phyloP scores from a whole-genome alignment of 164 flowering plant genomes.

The Platanus orientalis region DNA sequence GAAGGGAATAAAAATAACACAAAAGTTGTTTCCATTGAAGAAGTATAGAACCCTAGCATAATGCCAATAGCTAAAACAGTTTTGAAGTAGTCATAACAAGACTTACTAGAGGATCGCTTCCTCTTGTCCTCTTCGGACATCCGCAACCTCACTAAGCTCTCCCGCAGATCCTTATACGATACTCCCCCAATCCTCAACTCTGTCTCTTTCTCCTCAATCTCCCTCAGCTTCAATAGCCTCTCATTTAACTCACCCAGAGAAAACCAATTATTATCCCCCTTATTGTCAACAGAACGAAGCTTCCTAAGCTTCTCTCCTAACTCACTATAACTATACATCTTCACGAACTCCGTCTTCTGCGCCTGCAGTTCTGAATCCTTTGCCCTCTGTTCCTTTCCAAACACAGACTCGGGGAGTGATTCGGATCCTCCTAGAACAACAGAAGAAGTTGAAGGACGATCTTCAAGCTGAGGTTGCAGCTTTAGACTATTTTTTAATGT shows the following conservation, averaged over 20 bases:
- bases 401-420: slow-evolving; percentile 21
- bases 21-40: not conserved
- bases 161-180: slow-evolving; percentile 31
- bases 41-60: not conserved
- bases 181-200: slow-evolving; percentile 21
- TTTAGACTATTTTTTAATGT: slow-evolving; percentile 26
- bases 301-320: slow-evolving; percentile 59
- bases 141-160: slow-evolving; percentile 30
- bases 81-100: not conserved
- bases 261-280: slow-evolving; percentile 38
- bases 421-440: slow-evolving; percentile 24
- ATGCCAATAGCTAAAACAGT: not conserved
- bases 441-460: not conserved
- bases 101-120: slow-evolving; percentile 26
- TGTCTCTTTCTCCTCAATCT: slow-evolving; percentile 48
- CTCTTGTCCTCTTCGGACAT: slow-evolving; percentile 17
- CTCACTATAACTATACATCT: slow-evolving; percentile 35
- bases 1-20: not conserved
- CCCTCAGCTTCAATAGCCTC: slow-evolving; percentile 59
- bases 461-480: slow-evolving; percentile 23
- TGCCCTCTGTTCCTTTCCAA: slow-evolving; percentile 30
- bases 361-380: slow-evolving; percentile 12
- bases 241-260: slow-evolving; percentile 66
- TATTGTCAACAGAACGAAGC: slow-evolving; percentile 44
- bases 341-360: slow-evolving; percentile 37